phyloP scores from a whole-genome alignment of 2,329 filamentous ascomycete genomes.

The Alternaria gansuensis region DNA sequence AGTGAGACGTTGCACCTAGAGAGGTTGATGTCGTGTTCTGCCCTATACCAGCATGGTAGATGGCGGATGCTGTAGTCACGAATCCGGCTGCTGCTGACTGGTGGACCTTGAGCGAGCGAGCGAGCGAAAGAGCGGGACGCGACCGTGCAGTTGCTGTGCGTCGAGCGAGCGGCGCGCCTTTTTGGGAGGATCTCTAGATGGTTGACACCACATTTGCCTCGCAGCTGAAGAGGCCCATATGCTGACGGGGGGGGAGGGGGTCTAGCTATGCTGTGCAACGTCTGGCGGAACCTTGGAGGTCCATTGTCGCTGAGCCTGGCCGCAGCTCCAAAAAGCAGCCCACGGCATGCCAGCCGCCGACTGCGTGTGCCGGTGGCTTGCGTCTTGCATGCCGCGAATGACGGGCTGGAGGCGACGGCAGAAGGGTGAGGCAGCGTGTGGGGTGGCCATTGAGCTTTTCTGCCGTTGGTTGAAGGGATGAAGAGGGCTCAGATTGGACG shows the following conservation, averaged over 20 bases:
- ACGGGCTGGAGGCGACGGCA: slow-evolving; percentile 17
- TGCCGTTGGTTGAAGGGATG: slow-evolving; percentile 5
- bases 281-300: slow-evolving; percentile 29
- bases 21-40: slow-evolving; percentile 31
- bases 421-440: slow-evolving; percentile 20
- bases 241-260: slow-evolving; percentile 8
- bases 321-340: slow-evolving; percentile 15
- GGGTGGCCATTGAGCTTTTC: slow-evolving; percentile 4
- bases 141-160: slow-evolving; percentile 34
- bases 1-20: slow-evolving; percentile 14
- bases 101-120: slow-evolving; percentile 20
- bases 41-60: slow-evolving; percentile 19
- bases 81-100: slow-evolving; percentile 30
- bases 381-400: slow-evolving; percentile 19
- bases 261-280: slow-evolving; percentile 28
- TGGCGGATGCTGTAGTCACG: slow-evolving; percentile 22
- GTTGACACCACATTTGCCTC: slow-evolving; percentile 19
- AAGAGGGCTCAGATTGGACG: slow-evolving; percentile 7
- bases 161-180: slow-evolving; percentile 27
- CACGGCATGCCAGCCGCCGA: slow-evolving; percentile 19
- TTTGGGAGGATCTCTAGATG: slow-evolving; percentile 7
- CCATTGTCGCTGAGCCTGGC: slow-evolving; percentile 25
- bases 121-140: slow-evolving; percentile 12
- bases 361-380: slow-evolving; percentile 26
- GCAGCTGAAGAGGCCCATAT: slow-evolving; percentile 10